Conservation (phyloP, 441 rosid genomes). For the Pelargonium cotyledonis region DNA sequence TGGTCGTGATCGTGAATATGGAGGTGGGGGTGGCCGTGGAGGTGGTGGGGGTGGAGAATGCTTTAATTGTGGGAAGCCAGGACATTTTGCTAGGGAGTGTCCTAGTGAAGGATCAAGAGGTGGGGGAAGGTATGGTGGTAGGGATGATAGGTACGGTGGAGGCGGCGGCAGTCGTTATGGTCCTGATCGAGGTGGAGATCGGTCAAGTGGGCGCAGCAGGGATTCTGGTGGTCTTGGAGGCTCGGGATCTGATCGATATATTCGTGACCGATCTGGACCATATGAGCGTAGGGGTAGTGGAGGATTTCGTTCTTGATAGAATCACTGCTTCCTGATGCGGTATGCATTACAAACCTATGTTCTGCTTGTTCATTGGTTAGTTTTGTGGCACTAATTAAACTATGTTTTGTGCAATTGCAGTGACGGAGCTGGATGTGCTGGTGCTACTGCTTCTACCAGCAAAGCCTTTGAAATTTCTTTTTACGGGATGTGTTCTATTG, state of each 20-base stretch:
- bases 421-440: constrained; percentile 20
- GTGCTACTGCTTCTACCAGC: constrained; percentile 23
- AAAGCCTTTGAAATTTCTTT: constrained; percentile 25
- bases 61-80: constrained; percentile 4
- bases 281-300: neutral
- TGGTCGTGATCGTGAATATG: constrained; percentile 2
- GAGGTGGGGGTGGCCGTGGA: constrained; percentile 12
- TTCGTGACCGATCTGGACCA: constrained; percentile 6
- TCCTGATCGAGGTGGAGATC: constrained; percentile 1
- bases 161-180: constrained; percentile 1
- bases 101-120: constrained; percentile 5
- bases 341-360: neutral
- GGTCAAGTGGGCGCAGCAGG: constrained; percentile 4
- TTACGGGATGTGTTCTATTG: constrained; percentile 23
- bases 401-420: constrained; percentile 25
- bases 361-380: constrained; percentile 10
- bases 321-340: neutral
- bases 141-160: neutral
- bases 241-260: constrained; percentile 3
- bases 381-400: constrained; percentile 13
- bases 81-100: constrained; percentile 7
- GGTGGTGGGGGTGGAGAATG: constrained; percentile 3
- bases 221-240: neutral
- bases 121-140: constrained; percentile 5
- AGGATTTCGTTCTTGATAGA: neutral